A percentile compares a stretch with the other conserved stretches of the same genome.
These are phyloP conservation scores for Parietaria judaica DNA, from an alignment of 306 rosid genomes.

Conservation along the genomic window DNA sequence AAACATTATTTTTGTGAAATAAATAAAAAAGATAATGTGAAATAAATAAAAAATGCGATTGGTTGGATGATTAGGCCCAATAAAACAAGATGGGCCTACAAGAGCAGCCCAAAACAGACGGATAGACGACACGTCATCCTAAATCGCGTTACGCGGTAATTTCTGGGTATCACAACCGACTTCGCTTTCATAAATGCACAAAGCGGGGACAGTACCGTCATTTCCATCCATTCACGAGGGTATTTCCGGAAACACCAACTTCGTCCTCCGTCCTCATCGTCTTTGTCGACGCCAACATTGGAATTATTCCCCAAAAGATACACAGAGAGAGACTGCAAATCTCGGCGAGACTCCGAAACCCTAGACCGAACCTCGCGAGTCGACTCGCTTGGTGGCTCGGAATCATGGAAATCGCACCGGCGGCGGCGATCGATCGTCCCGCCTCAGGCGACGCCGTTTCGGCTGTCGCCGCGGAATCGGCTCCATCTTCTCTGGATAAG, in stretches of 20 bases:
- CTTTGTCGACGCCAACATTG: not conserved
- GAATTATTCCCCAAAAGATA: not conserved
- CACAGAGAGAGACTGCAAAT: not conserved
- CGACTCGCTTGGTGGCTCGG: slow-evolving; percentile 24
- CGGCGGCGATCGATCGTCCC: slow-evolving; percentile 36
- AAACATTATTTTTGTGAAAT: no score
- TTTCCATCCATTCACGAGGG: slow-evolving; percentile 15
- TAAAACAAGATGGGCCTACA: not conserved
- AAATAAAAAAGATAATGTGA: no score
- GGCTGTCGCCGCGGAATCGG: slow-evolving; percentile 25
- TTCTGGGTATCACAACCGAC: not conserved
- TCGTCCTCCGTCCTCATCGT: not conserved
- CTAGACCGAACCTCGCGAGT: slow-evolving; percentile 8
- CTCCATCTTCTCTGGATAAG: slow-evolving; percentile 11
- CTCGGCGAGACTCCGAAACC: slow-evolving; percentile 7
- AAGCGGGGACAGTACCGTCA: slow-evolving; percentile 17
- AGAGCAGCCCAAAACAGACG: not conserved
- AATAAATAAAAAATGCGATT: no score
- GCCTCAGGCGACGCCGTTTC: slow-evolving; percentile 22
- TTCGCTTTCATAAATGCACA: not conserved
- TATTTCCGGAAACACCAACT: slow-evolving; percentile 18
- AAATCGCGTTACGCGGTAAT: not conserved
- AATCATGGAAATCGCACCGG: slow-evolving; percentile 79
- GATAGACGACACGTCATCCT: not conserved
- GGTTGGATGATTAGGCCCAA: no score